Percentiles rank a stretch among this genome's conserved stretches.
These are phyloP conservation scores for Penicillium diatomitis DNA, from an alignment of 495 filamentous ascomycete genomes.

Conservation along the genomic window DNA sequence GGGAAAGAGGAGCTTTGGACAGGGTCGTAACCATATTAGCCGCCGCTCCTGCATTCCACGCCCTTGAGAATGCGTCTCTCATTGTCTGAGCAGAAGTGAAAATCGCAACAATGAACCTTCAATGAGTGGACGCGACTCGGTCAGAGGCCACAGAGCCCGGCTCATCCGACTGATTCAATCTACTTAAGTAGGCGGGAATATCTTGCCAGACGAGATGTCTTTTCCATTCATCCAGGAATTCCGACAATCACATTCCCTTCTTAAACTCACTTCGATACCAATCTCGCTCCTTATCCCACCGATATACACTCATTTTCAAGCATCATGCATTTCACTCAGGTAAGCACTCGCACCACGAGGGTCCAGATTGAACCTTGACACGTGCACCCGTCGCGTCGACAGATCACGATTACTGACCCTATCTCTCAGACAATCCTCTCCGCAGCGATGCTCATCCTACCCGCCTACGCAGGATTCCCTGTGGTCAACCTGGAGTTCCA, in stretches of 20 bases:
- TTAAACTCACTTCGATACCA: background rate
- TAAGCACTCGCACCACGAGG: background rate
- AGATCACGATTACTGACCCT: background rate
- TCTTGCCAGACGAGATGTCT: no score
- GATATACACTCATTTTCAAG: background rate
- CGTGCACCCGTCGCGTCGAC: no score
- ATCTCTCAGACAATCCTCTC: slow-evolving; percentile 11
- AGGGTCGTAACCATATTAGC: no score
- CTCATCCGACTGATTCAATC: no score
- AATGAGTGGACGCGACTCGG: background rate
- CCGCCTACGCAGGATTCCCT: slow-evolving; percentile 13
- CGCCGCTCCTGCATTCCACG: slow-evolving; percentile 6
- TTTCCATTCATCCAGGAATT: no score
- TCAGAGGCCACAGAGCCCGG: no score
- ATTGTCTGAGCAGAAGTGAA: background rate
- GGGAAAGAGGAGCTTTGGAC: no score
- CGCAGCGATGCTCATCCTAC: slow-evolving; percentile 12
- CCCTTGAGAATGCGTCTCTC: background rate
- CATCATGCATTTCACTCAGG: slow-evolving; percentile 13
- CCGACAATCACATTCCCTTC: no score
- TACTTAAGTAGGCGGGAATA: slow-evolving; percentile 6
- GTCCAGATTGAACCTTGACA: background rate
- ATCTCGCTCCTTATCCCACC: background rate
- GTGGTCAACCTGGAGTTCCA: slow-evolving; percentile 16
- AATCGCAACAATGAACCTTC: slow-evolving; percentile 6